phyloP scores from a whole-genome alignment of 2,329 filamentous ascomycete species.

The Phialemoniopsis sp. region DNA sequence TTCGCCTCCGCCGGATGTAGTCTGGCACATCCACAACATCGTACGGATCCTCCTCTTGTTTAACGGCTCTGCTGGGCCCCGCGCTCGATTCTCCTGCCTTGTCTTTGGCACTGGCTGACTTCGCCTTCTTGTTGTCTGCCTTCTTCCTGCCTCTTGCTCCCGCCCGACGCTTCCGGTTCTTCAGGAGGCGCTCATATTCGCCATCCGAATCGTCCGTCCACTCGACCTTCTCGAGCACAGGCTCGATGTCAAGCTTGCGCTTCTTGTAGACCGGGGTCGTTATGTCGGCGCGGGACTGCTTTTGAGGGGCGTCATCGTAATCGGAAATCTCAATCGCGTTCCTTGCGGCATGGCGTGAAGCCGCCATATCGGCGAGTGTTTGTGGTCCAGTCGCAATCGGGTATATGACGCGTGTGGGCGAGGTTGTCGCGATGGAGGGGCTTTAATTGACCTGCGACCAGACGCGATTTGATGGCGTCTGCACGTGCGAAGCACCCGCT shows the following conservation, averaged over 20 bases:
- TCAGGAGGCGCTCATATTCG: conserved; percentile 56
- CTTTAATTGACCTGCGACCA: no score
- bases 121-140: conserved; percentile 39
- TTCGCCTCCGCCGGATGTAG: conserved; percentile 66
- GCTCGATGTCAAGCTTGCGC: conserved; percentile 28
- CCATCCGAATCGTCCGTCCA: conserved; percentile 58
- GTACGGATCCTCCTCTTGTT: conserved; percentile 4
- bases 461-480: no score
- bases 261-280: conserved; percentile 15
- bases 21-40: conserved; percentile 56
- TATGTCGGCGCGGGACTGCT: no score
- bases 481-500: no score
- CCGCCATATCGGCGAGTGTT: no score
- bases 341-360: no score
- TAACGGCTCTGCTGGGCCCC: not conserved
- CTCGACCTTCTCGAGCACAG: conserved; percentile 36
- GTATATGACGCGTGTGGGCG: no score
- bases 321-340: conserved; percentile 11
- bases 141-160: conserved; percentile 39
- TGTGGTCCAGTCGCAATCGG: no score
- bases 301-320: no score
- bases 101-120: conserved; percentile 9
- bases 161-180: conserved; percentile 54
- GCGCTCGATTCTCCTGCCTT: conserved; percentile 9
- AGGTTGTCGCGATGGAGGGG: no score